phyloP scores from a whole-genome alignment of 2,329 filamentous ascomycete genomes.

The Aspergillus aculeatinus region DNA sequence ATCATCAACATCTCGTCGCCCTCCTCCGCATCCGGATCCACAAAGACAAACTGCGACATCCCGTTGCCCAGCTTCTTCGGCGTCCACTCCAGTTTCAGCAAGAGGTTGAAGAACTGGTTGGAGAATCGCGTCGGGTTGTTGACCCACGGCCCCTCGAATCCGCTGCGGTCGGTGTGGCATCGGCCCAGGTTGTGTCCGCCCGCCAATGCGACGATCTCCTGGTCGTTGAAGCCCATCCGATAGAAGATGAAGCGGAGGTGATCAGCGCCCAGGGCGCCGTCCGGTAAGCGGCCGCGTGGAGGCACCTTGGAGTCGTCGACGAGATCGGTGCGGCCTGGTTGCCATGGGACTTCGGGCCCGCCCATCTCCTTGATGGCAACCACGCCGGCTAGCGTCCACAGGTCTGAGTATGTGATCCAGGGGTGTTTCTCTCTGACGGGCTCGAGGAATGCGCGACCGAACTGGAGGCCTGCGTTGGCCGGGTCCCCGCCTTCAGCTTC shows the following conservation, averaged over 20 bases:
- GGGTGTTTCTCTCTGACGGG: conserved; percentile 59
- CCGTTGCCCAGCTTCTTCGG: conserved; percentile 55
- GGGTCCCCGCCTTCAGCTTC: conserved; percentile 64
- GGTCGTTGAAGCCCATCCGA: conserved; percentile 61
- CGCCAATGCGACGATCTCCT: conserved; percentile 58
- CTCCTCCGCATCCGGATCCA: conserved; percentile 54
- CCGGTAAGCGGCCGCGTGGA: conserved; percentile 57
- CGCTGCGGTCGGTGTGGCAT: conserved; percentile 56
- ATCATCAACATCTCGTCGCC: conserved; percentile 62
- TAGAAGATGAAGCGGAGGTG: conserved; percentile 58
- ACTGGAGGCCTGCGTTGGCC: conserved; percentile 63
- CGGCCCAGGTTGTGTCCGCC: conserved; percentile 59
- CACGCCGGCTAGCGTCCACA: conserved; percentile 63
- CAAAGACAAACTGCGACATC: conserved; percentile 58
- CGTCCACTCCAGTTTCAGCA: conserved; percentile 55
- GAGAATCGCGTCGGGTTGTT: conserved; percentile 60
- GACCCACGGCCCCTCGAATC: conserved; percentile 60
- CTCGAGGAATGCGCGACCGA: conserved; percentile 64
- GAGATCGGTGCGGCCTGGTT: conserved; percentile 60
- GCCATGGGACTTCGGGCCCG: conserved; percentile 58
- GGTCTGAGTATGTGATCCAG: conserved; percentile 66
- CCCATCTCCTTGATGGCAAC: conserved; percentile 62
- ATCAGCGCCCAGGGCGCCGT: conserved; percentile 54
- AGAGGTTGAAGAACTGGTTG: conserved; percentile 58
- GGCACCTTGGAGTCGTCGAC: conserved; percentile 61